Evolutionary conservation across 208 protist genomes (phyloP).

Genomic region (Angomonas desouzai): DNA sequence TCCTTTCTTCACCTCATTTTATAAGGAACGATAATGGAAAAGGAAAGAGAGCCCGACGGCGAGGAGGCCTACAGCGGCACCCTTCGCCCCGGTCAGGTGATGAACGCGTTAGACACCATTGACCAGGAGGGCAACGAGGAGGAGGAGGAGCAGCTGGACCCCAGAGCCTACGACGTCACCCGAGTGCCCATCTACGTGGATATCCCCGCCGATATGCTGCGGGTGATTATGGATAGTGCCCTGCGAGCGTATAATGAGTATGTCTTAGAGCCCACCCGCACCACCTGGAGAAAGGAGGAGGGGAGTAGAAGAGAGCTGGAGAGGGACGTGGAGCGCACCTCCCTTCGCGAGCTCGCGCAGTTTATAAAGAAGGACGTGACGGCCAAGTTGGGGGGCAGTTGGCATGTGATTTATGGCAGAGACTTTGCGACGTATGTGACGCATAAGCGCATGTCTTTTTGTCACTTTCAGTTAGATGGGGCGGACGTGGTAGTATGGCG

Average conservation of each 20-base stretch:
- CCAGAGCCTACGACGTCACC: constrained; percentile 33
- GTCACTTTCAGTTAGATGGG: constrained; percentile 78
- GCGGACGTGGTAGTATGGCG: constrained; percentile 80
- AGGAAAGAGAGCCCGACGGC: neutral
- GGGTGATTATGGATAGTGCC: constrained; percentile 61
- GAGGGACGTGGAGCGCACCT: constrained; percentile 73
- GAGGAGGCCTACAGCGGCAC: constrained; percentile 14
- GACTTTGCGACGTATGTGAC: constrained; percentile 82
- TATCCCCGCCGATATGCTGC: constrained; percentile 48
- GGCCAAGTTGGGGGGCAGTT: constrained; percentile 56
- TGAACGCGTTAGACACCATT: neutral
- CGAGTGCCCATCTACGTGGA: constrained; percentile 53
- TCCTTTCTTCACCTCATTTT: neutral
- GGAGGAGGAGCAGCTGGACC: constrained; percentile 56
- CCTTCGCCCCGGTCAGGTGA: constrained; percentile 18
- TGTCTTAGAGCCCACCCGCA: constrained; percentile 69
- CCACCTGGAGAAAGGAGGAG: constrained; percentile 83
- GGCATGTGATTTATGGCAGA: constrained; percentile 82
- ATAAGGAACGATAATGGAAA: constrained; percentile 6
- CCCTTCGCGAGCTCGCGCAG: constrained; percentile 52
- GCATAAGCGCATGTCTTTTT: constrained; percentile 63
- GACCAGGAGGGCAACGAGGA: constrained; percentile 12
- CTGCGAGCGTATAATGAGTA: constrained; percentile 62
- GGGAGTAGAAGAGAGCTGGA: constrained; percentile 68
- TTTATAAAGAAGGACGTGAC: constrained; percentile 59